Percentiles rank a stretch among this genome's conserved stretches.
These are phyloP conservation scores for Nakazawaea pomicola DNA, from an alignment of 805 yeast genomes.

Conservation along the genomic window DNA sequence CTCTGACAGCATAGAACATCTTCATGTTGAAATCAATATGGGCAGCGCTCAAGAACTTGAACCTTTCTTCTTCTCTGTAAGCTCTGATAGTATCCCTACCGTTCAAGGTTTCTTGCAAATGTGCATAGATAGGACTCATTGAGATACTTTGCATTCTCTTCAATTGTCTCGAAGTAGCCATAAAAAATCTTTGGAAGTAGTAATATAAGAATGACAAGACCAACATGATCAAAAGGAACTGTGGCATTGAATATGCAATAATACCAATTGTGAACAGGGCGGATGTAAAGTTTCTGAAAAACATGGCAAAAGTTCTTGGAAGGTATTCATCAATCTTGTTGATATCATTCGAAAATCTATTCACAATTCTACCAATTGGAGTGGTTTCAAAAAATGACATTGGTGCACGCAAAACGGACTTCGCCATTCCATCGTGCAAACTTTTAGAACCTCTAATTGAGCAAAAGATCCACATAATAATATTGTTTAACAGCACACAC, in stretches of 20 bases:
- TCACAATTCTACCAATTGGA: slow-evolving; percentile 87
- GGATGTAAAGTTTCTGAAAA: slow-evolving; percentile 54
- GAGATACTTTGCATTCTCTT: slow-evolving; percentile 80
- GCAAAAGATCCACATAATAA: slow-evolving; percentile 55
- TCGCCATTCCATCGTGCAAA: slow-evolving; percentile 73
- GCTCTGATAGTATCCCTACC: slow-evolving; percentile 78
- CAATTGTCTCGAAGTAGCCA: slow-evolving; percentile 74
- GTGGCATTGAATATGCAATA: slow-evolving; percentile 85
- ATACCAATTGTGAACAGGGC: slow-evolving; percentile 76
- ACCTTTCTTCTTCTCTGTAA: slow-evolving; percentile 60
- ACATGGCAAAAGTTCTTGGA: slow-evolving; percentile 67
- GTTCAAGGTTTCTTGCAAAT: slow-evolving; percentile 75
- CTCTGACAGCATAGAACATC: slow-evolving; percentile 88
- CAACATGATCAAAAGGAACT: slow-evolving; percentile 61
- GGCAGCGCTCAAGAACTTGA: slow-evolving; percentile 56
- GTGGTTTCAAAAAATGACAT: slow-evolving; percentile 96
- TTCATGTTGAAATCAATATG: slow-evolving; percentile 83
- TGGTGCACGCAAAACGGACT: slow-evolving; percentile 74
- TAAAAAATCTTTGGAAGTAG: slow-evolving; percentile 71
- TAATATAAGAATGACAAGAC: slow-evolving; percentile 66
- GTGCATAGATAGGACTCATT: slow-evolving; percentile 76
- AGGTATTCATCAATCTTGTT: slow-evolving; percentile 80
- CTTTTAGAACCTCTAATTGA: slow-evolving; percentile 76
- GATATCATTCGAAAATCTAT: slow-evolving; percentile 87
- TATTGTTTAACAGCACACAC: slow-evolving; percentile 39